These are phyloP conservation scores for Pythium myriotylum DNA, from an alignment of 352 stramenopile species.

Conservation along the genomic window DNA sequence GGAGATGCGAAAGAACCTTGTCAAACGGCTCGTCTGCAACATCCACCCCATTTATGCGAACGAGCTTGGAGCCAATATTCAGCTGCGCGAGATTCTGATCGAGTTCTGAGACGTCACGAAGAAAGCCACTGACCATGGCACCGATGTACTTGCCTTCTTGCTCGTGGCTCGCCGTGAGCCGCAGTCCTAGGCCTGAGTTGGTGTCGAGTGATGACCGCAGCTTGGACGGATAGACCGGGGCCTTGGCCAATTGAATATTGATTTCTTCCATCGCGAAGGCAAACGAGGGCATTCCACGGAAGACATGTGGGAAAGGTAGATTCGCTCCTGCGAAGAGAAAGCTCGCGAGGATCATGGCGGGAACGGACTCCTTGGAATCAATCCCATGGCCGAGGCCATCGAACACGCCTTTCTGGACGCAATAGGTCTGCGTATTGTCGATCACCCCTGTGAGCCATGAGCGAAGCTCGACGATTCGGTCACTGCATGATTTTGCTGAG, in stretches of 20 bases:
- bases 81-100: conserved; percentile 63
- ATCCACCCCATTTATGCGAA: conserved; percentile 75
- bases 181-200: conserved; percentile 53
- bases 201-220: conserved; percentile 63
- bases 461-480: conserved; percentile 75
- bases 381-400: conserved; percentile 18
- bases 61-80: conserved; percentile 61
- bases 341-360: conserved; percentile 58
- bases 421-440: conserved; percentile 75
- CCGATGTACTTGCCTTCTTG: conserved; percentile 64
- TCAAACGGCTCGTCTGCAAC: conserved; percentile 64
- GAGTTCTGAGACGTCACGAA: conserved; percentile 56
- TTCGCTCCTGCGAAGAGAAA: conserved; percentile 81
- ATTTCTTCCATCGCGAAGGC: conserved; percentile 73
- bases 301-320: conserved; percentile 67
- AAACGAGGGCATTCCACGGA: conserved; percentile 69
- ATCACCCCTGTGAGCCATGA: conserved; percentile 65
- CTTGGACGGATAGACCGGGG: conserved; percentile 68
- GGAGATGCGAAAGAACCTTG: conserved; percentile 57
- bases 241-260: conserved; percentile 57
- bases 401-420: conserved; percentile 38
- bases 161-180: conserved; percentile 61
- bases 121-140: conserved; percentile 70
- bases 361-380: conserved; percentile 42
- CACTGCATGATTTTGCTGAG: conserved; percentile 73